These are phyloP conservation scores for Acanthamoeba lenticulata DNA, from an alignment of 208 protist species.

Conservation along the genomic window DNA sequence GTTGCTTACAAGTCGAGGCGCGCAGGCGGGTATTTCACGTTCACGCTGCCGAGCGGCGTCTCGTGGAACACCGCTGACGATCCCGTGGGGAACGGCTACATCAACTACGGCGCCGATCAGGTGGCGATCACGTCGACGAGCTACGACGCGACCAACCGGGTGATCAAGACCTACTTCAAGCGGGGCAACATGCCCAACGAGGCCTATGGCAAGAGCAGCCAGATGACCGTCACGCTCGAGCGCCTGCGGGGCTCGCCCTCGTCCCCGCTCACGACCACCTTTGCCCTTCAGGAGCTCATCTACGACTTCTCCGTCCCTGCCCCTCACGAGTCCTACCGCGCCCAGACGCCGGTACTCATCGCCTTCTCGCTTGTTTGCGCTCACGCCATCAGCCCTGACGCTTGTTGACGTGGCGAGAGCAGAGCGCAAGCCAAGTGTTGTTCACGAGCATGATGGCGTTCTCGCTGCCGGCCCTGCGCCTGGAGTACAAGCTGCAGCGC, in stretches of 20 bases:
- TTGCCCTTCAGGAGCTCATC: background rate
- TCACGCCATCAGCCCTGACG: background rate
- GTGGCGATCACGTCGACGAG: background rate
- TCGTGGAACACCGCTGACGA: background rate
- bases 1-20: too few relatives aligned
- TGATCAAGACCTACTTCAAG: background rate
- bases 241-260: background rate
- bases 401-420: background rate
- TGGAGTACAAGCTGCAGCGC: constrained; percentile 51
- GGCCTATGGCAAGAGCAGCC: background rate
- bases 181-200: constrained; percentile 64
- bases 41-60: background rate
- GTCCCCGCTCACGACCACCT: background rate
- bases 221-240: constrained; percentile 61
- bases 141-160: background rate
- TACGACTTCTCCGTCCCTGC: background rate
- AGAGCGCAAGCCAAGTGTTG: background rate
- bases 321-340: constrained; percentile 42
- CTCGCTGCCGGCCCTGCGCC: constrained; percentile 30
- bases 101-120: constrained; percentile 10
- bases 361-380: background rate
- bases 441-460: constrained; percentile 6
- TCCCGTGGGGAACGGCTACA: background rate
- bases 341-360: background rate
- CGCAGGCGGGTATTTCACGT: background rate